Evolutionary conservation across 345 rosid genomes (phyloP).

Genomic region (Populus alba): DNA sequence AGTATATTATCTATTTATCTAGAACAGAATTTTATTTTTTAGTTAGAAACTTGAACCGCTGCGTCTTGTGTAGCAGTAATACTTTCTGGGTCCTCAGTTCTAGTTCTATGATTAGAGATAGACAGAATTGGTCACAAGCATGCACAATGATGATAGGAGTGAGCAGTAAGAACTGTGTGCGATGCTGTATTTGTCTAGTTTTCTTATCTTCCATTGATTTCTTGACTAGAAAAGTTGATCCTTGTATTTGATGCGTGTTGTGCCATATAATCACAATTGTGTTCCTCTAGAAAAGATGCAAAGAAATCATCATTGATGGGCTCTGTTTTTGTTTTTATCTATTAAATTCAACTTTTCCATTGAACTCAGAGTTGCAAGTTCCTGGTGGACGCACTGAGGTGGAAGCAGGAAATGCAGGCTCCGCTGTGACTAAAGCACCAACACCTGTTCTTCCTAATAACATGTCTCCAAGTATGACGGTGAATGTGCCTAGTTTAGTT

Average conservation of each 20-base stretch:
- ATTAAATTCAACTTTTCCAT: slow-evolving; percentile 10
- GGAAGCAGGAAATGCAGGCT: slow-evolving; percentile 40
- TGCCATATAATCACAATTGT: neutral
- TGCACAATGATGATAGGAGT: neutral
- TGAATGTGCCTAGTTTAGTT: slow-evolving; percentile 28
- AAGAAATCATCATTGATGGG: neutral
- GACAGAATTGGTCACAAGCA: neutral
- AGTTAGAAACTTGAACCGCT: neutral
- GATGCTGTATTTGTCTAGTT: neutral
- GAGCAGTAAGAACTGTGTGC: neutral
- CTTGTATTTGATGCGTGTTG: neutral
- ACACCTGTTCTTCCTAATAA: slow-evolving; percentile 32
- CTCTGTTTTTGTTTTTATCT: neutral
- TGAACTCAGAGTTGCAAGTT: slow-evolving; percentile 58
- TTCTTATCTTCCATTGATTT: neutral
- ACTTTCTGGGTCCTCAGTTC: neutral
- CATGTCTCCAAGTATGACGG: slow-evolving; percentile 34
- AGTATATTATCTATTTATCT: neutral
- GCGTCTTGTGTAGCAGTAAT: neutral
- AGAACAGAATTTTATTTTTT: neutral
- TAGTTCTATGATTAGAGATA: neutral
- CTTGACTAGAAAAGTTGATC: neutral
- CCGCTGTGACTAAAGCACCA: slow-evolving; percentile 36
- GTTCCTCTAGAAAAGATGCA: neutral
- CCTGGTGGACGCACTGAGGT: slow-evolving; percentile 51